Percentiles rank a stretch among this genome's conserved stretches.
phyloP scores from a whole-genome alignment of 345 rosid species.

The Punica granatum region DNA sequence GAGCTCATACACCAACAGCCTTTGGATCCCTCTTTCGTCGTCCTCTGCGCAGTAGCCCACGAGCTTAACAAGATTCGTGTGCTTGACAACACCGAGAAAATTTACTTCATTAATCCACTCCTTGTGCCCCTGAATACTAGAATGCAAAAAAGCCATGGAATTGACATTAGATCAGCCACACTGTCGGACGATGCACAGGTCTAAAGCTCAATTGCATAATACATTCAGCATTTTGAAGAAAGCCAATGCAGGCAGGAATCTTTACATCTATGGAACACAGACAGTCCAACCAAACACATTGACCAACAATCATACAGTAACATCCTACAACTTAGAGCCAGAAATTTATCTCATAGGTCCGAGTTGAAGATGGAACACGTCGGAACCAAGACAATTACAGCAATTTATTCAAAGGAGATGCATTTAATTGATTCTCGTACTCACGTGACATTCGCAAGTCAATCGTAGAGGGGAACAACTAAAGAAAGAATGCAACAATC shows the following conservation, averaged over 20 bases:
- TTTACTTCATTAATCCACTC: conserved; percentile 98
- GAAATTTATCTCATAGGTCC: too few species aligned
- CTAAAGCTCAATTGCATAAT: neutral
- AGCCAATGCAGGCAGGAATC: neutral
- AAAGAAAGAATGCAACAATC: too few species aligned
- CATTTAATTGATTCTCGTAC: neutral
- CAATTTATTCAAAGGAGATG: neutral
- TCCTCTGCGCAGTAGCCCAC: conserved; percentile 94
- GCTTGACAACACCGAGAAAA: conserved; percentile 83
- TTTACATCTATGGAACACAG: neutral
- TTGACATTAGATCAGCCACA: neutral
- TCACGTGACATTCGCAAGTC: too few species aligned
- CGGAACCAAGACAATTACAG: too few species aligned
- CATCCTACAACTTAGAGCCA: neutral
- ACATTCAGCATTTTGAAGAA: neutral
- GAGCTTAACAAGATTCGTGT: conserved; percentile 86
- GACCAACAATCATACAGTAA: neutral
- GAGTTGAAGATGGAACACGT: neutral
- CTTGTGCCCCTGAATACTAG: conserved; percentile 94
- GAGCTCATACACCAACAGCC: conserved; percentile 83
- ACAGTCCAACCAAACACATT: neutral
- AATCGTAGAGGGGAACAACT: too few species aligned
- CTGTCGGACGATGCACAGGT: neutral
- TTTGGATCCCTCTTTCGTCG: conserved; percentile 87
- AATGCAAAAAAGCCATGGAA: conserved; percentile 21